Evolutionary conservation across 306 rosid species (phyloP).

Genomic region (Castanospermum australe): DNA sequence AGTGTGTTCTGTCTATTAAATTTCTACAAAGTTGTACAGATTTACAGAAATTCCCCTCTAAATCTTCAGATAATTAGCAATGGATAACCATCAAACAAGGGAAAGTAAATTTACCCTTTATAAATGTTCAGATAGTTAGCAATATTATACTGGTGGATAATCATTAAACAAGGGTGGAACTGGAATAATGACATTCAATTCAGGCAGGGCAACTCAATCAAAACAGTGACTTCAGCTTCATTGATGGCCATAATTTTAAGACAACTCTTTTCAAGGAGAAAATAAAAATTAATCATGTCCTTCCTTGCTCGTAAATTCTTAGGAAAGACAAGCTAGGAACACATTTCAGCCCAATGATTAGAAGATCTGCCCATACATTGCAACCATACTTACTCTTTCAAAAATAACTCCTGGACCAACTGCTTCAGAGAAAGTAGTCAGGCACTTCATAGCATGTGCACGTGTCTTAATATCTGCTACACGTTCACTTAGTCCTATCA

Average conservation of each 20-base stretch:
- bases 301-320: background rate
- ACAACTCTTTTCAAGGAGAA: background rate
- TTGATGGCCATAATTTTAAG: background rate
- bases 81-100: background rate
- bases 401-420: constrained; percentile 95
- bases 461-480: constrained; percentile 99
- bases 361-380: background rate
- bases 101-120: background rate
- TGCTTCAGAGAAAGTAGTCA: constrained; percentile 85
- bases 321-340: background rate
- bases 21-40: background rate
- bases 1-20: background rate
- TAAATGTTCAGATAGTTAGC: background rate
- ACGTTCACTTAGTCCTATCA: constrained; percentile 87
- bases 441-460: constrained; percentile 90
- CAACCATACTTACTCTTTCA: constrained; percentile 75
- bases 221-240: background rate
- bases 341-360: background rate
- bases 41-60: background rate
- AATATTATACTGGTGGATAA: background rate
- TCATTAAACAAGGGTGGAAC: background rate
- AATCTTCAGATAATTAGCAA: background rate
- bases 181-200: background rate
- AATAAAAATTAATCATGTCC: background rate
- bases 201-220: background rate